Percentiles rank a stretch among this genome's conserved stretches.
These are phyloP conservation scores for Flaveria linearis DNA, from an alignment of 129 eudicot species.

Conservation along the genomic window DNA sequence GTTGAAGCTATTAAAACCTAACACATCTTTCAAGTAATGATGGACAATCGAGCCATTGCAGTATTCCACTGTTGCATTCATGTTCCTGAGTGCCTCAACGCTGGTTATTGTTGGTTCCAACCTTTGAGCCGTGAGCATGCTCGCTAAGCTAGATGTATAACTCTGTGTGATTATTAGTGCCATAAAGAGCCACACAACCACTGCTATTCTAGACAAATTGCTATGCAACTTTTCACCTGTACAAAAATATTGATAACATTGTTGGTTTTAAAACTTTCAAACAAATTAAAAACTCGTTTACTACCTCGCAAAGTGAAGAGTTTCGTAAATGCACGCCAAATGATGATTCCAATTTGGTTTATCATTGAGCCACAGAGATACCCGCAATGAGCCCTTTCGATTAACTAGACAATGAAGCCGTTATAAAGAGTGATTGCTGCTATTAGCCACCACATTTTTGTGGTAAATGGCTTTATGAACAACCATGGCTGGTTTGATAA, in stretches of 20 bases:
- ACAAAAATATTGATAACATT: background rate
- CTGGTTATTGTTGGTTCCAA: constrained; percentile 43
- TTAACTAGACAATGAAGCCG: constrained; percentile 50
- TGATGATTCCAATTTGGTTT: constrained; percentile 35
- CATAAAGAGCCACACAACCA: constrained; percentile 56
- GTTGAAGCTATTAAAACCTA: constrained; percentile 35
- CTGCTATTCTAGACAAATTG: constrained; percentile 50
- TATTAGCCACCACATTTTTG: constrained; percentile 52
- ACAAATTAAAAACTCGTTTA: too few species aligned
- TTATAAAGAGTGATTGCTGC: constrained; percentile 43
- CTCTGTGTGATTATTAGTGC: constrained; percentile 53
- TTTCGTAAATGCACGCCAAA: constrained; percentile 46
- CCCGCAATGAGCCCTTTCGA: constrained; percentile 31
- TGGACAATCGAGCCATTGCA: constrained; percentile 41
- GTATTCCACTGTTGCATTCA: constrained; percentile 43
- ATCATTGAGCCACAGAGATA: constrained; percentile 26
- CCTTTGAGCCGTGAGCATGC: constrained; percentile 60
- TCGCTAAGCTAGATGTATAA: constrained; percentile 61
- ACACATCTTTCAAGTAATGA: constrained; percentile 31
- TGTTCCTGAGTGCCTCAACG: constrained; percentile 41
- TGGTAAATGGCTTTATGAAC: constrained; percentile 55
- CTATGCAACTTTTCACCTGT: constrained; percentile 51
- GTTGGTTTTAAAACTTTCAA: too few species aligned
- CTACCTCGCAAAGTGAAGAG: constrained; percentile 52
- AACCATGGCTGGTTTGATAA: constrained; percentile 49